These are phyloP conservation scores for Lumnitzera racemosa DNA, from an alignment of 345 rosid species.

Conservation along the genomic window DNA sequence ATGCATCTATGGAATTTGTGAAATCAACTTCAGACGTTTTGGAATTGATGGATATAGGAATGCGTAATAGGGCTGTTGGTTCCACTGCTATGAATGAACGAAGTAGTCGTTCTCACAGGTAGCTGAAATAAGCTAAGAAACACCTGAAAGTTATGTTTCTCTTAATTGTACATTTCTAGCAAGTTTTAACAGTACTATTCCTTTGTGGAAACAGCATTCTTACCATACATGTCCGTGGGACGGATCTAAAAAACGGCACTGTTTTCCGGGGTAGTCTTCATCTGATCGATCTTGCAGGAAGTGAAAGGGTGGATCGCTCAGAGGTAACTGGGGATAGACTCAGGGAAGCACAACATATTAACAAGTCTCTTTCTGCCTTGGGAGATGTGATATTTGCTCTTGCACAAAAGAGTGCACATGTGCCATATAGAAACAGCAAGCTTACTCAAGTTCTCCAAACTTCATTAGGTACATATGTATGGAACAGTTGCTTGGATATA, in stretches of 20 bases:
- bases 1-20: slow-evolving; percentile 78
- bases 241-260: slow-evolving; percentile 49
- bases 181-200: slow-evolving; percentile 5
- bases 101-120: slow-evolving; percentile 98
- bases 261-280: slow-evolving; percentile 67
- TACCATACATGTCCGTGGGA: slow-evolving; percentile 78
- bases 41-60: slow-evolving; percentile 64
- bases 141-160: neutral
- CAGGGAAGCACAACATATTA: slow-evolving; percentile 94
- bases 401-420: slow-evolving; percentile 75
- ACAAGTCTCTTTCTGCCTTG: slow-evolving; percentile 85
- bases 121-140: neutral
- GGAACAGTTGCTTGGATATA: neutral
- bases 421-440: slow-evolving; percentile 98
- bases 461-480: slow-evolving; percentile 49
- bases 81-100: slow-evolving; percentile 87
- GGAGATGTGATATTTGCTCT: slow-evolving; percentile 94
- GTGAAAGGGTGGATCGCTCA: slow-evolving; percentile 92
- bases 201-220: slow-evolving; percentile 50
- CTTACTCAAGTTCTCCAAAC: slow-evolving; percentile 91
- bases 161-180: neutral
- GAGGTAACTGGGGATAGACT: slow-evolving; percentile 88
- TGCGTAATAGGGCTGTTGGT: slow-evolving; percentile 64
- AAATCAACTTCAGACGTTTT: slow-evolving; percentile 64
- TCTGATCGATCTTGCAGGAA: slow-evolving; percentile 95